Evolutionary conservation across 2,329 filamentous ascomycete genomes (phyloP).

Genomic region (Cordyceps farinosa): DNA sequence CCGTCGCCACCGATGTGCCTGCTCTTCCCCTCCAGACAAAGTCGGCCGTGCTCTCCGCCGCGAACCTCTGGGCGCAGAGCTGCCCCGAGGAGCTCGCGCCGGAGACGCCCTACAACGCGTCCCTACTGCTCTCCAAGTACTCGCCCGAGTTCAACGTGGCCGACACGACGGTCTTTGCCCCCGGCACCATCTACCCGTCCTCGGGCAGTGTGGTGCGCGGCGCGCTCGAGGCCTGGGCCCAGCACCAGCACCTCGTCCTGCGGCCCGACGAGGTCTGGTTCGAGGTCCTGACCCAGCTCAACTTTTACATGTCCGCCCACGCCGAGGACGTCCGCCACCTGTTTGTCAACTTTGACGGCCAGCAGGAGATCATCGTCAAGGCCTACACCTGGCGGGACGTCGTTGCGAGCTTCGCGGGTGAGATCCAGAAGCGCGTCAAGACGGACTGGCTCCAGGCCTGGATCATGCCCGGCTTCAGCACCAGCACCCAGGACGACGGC

Average conservation of each 20-base stretch:
- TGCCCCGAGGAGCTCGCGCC: conserved; percentile 32
- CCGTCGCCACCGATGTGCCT: conserved; percentile 27
- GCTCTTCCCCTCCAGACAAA: conserved; percentile 26
- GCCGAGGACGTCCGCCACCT: conserved; percentile 42
- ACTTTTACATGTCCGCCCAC: conserved; percentile 46
- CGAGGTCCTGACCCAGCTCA: conserved; percentile 49
- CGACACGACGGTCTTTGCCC: conserved; percentile 13
- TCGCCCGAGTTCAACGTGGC: conserved; percentile 20
- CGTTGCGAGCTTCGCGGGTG: conserved; percentile 33
- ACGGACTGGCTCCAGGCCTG: conserved; percentile 40
- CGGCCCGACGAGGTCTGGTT: conserved; percentile 56
- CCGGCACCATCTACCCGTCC: conserved; percentile 27
- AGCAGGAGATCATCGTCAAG: conserved; percentile 37
- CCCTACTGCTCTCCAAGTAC: conserved; percentile 31
- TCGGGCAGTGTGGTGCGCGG: conserved; percentile 42
- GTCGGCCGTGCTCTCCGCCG: conserved; percentile 26
- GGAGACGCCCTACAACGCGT: conserved; percentile 23
- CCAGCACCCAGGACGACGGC: conserved; percentile 36
- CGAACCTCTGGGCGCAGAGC: conserved; percentile 30
- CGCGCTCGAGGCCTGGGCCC: conserved; percentile 45
- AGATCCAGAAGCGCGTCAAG: conserved; percentile 39
- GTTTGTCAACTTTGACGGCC: conserved; percentile 44
- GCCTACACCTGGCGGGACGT: conserved; percentile 27
- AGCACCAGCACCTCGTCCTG: conserved; percentile 47
- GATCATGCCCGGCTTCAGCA: conserved; percentile 42